phyloP scores from a whole-genome alignment of 306 rosid species.

The Begonia fuchsioides region DNA sequence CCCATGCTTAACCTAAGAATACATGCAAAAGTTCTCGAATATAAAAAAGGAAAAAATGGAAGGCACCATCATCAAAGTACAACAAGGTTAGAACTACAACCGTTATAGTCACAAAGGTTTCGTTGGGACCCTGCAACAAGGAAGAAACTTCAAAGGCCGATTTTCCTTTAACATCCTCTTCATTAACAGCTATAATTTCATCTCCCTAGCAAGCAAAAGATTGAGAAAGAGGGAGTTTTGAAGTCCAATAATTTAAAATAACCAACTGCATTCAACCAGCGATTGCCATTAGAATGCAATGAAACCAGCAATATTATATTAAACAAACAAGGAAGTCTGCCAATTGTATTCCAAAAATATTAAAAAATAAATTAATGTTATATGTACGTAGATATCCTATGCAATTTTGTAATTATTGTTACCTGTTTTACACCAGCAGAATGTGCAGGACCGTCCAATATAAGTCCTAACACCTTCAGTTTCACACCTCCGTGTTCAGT shows the following conservation, averaged over 20 bases:
- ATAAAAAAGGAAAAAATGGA: conserved; percentile 12
- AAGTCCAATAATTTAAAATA: not conserved
- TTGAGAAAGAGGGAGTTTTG: not conserved
- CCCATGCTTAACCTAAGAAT: conserved; percentile 72
- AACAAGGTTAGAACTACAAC: conserved; percentile 38
- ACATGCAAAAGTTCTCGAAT: conserved; percentile 14
- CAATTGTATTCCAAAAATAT: not conserved
- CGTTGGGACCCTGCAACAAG: conserved; percentile 77
- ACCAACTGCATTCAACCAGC: too few species aligned
- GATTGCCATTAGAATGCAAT: too few species aligned
- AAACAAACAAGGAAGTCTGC: conserved; percentile 27
- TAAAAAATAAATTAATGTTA: too few species aligned
- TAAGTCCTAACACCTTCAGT: conserved; percentile 62
- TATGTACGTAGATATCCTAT: not conserved
- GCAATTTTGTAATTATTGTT: conserved; percentile 4
- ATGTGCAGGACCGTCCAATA: conserved; percentile 87
- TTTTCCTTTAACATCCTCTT: conserved; percentile 59
- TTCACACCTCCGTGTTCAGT: conserved; percentile 52
- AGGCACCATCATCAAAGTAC: conserved; percentile 7
- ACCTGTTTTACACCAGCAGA: conserved; percentile 94
- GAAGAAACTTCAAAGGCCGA: conserved; percentile 89
- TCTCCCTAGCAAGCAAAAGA: conserved; percentile 46
- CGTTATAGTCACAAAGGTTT: conserved; percentile 75
- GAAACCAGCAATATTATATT: not conserved
- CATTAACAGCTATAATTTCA: conserved; percentile 81